Evolutionary conservation across 306 rosid species (phyloP).

Genomic region (Arachis stenosperma): DNA sequence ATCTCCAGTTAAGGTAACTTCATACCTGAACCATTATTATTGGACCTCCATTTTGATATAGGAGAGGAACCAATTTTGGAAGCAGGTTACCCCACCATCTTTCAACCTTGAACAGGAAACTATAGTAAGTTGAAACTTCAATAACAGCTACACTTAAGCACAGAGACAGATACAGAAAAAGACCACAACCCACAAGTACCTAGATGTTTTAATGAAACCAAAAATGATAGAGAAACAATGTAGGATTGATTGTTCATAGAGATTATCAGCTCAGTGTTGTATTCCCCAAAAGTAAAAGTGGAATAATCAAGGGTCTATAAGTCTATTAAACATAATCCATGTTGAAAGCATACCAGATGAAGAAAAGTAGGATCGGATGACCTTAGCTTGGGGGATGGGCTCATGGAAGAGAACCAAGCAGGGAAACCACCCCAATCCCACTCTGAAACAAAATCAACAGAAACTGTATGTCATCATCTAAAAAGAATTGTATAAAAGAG

Average conservation of each 20-base stretch:
- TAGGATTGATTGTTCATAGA: conserved; percentile 11
- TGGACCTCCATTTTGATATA: conserved; percentile 82
- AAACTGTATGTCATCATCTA: neutral
- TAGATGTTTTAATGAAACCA: conserved; percentile 23
- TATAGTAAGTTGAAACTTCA: conserved; percentile 35
- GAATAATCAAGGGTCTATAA: neutral
- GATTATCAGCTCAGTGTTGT: neutral
- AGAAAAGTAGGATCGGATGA: conserved; percentile 83
- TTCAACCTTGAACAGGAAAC: conserved; percentile 66
- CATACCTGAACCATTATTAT: conserved; percentile 94
- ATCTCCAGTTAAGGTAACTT: neutral
- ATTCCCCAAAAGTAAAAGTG: neutral
- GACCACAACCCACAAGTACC: conserved; percentile 25
- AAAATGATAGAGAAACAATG: conserved; percentile 12
- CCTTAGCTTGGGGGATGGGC: conserved; percentile 71
- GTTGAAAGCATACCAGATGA: conserved; percentile 59
- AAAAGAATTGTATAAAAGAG: conserved; percentile 1
- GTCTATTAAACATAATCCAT: neutral
- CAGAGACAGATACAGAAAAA: conserved; percentile 16
- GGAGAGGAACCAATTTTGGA: conserved; percentile 76
- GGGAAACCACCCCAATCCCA: conserved; percentile 99
- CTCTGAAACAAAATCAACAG: conserved; percentile 63
- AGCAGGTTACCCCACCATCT: conserved; percentile 88
- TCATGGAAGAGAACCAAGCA: conserved; percentile 73
- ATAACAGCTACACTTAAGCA: conserved; percentile 13